Conservation (phyloP, 805 yeast genomes). For the Starmerella bombicola region DNA sequence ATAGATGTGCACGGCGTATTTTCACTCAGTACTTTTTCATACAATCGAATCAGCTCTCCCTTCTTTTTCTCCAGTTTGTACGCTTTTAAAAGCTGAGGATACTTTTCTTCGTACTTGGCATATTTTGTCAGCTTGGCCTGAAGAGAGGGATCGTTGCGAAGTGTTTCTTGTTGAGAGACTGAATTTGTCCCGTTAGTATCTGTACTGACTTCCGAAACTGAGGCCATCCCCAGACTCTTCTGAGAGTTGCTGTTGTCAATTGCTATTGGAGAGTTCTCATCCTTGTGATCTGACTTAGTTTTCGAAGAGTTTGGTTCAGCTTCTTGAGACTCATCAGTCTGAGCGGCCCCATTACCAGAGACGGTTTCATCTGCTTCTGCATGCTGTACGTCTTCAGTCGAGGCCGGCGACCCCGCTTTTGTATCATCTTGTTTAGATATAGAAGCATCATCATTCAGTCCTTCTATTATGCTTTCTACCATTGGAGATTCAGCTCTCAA, state of each 20-base stretch:
- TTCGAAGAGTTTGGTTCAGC: background rate
- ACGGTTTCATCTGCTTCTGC: background rate
- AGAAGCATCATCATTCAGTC: constrained; percentile 1
- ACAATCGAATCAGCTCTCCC: constrained; percentile 41
- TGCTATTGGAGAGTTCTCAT: too few relatives aligned
- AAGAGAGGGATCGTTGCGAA: constrained; percentile 1
- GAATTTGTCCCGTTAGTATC: background rate
- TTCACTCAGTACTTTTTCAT: constrained; percentile 64
- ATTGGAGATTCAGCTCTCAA: constrained; percentile 20
- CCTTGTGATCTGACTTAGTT: background rate
- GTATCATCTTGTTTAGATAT: background rate
- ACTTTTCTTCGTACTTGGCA: constrained; percentile 68
- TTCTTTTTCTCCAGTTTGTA: constrained; percentile 69
- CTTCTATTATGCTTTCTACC: constrained; percentile 15
- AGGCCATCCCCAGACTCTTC: too few relatives aligned
- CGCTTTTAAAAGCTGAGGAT: constrained; percentile 71
- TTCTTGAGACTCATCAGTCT: background rate
- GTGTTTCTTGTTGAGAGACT: background rate
- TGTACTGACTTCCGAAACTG: background rate
- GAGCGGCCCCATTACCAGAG: background rate
- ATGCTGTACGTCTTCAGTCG: background rate
- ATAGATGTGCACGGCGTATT: constrained; percentile 69
- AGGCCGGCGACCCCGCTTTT: background rate
- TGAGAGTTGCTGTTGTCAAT: background rate
- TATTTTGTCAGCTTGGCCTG: constrained; percentile 22